Conservation (phyloP, 345 rosid species). For the Sonneratia alba region DNA sequence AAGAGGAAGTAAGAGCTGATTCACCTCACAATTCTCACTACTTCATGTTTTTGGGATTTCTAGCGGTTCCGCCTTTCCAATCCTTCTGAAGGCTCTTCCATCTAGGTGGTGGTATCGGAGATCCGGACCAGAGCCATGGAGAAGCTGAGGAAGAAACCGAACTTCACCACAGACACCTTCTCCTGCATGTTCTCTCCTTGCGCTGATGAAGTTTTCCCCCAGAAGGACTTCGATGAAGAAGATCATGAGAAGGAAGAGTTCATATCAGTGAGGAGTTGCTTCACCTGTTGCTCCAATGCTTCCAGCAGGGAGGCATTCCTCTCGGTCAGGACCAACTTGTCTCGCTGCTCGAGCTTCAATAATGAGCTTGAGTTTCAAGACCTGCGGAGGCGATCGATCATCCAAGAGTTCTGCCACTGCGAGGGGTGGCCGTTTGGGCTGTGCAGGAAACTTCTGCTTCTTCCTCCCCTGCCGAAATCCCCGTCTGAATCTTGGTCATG, state of each 20-base stretch:
- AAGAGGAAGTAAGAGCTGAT: conserved; percentile 33
- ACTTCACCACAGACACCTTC: conserved; percentile 29
- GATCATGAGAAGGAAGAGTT: conserved; percentile 43
- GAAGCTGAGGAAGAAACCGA: conserved; percentile 52
- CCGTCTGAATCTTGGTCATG: conserved; percentile 91
- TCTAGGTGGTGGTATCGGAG: conserved; percentile 55
- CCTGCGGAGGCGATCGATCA: conserved; percentile 37
- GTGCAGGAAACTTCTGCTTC: conserved; percentile 61
- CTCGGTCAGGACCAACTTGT: conserved; percentile 47
- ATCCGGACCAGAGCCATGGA: conserved; percentile 68
- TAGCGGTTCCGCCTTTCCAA: background rate
- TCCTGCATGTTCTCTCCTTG: conserved; percentile 34
- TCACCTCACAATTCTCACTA: background rate
- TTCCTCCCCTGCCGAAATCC: conserved; percentile 86
- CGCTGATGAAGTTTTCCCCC: conserved; percentile 16
- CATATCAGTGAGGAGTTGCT: conserved; percentile 49
- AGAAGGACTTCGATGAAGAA: conserved; percentile 10
- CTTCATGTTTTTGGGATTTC: background rate
- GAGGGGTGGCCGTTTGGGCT: conserved; percentile 95
- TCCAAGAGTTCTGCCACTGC: conserved; percentile 60
- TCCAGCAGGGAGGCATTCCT: conserved; percentile 42
- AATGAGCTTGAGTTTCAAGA: conserved; percentile 32
- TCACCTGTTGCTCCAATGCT: conserved; percentile 52
- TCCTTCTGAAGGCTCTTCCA: background rate
- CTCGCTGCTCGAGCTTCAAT: conserved; percentile 47